These are phyloP conservation scores for Schizonepeta tenuifolia DNA, from an alignment of 257 asterid genomes.

Conservation along the genomic window DNA sequence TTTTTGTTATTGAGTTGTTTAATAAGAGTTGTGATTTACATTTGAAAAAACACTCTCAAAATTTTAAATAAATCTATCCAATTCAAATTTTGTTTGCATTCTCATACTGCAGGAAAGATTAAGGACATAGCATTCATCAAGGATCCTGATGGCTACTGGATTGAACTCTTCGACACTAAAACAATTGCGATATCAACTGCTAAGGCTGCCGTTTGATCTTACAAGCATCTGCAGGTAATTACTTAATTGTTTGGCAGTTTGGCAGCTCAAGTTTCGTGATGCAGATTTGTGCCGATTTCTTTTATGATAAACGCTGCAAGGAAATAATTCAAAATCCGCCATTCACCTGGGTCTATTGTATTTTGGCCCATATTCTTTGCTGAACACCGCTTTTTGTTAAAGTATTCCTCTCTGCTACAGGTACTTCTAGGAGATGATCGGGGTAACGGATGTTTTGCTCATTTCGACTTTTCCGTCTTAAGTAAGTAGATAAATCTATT, in stretches of 20 bases:
- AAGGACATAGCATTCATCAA: slow-evolving; percentile 78
- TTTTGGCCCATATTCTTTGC: background rate
- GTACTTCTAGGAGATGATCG: background rate
- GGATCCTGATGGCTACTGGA: slow-evolving; percentile 98
- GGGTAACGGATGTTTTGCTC: background rate
- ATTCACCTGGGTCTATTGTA: background rate
- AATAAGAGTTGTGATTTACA: background rate
- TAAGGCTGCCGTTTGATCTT: slow-evolving; percentile 55
- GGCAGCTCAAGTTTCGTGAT: background rate
- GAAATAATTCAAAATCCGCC: background rate
- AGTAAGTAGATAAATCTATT: background rate
- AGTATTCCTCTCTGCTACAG: background rate
- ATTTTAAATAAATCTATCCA: background rate
- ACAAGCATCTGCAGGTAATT: background rate
- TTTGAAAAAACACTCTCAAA: background rate
- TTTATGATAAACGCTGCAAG: background rate
- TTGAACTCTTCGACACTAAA: slow-evolving; percentile 74
- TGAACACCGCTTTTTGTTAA: background rate
- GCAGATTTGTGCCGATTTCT: background rate
- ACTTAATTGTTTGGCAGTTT: background rate
- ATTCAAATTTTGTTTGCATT: background rate
- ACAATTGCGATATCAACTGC: slow-evolving; percentile 50
- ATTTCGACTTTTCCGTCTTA: background rate
- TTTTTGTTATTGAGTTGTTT: too few relatives aligned
- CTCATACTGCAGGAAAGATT: slow-evolving; percentile 63